A percentile compares a stretch with the other conserved stretches of the same genome.
These are phyloP conservation scores for Physcia stellaris DNA, from an alignment of 495 filamentous ascomycete genomes.

Conservation along the genomic window DNA sequence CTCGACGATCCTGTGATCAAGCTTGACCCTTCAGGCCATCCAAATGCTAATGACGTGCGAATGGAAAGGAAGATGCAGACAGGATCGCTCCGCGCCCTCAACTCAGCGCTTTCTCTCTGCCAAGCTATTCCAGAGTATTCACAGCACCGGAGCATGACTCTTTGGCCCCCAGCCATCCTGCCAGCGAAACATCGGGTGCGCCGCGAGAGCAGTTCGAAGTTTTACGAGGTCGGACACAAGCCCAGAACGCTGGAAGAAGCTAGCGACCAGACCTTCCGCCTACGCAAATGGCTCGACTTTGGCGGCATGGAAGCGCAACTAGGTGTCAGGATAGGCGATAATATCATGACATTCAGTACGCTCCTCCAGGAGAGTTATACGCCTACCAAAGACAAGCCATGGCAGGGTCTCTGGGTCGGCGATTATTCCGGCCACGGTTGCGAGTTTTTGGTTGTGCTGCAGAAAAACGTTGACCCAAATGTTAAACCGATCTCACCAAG, in stretches of 20 bases:
- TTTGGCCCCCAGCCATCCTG: conserved; percentile 68
- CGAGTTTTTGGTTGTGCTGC: conserved; percentile 71
- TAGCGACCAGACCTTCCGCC: conserved; percentile 52
- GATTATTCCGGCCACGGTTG: conserved; percentile 81
- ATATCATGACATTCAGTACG: conserved; percentile 62
- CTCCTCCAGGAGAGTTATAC: conserved; percentile 59
- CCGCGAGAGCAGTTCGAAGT: conserved; percentile 24
- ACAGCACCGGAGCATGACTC: conserved; percentile 23
- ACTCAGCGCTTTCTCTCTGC: conserved; percentile 30
- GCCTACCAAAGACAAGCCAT: conserved; percentile 66
- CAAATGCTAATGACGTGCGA: conserved; percentile 11
- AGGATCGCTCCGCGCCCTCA: conserved; percentile 29
- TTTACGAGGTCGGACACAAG: conserved; percentile 26
- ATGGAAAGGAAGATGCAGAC: conserved; percentile 42
- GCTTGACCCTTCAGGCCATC: conserved; percentile 23
- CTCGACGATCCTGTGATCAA: conserved; percentile 56
- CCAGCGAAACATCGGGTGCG: conserved; percentile 45
- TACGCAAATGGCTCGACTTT: conserved; percentile 59
- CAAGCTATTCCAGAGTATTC: conserved; percentile 27
- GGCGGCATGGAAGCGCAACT: conserved; percentile 17
- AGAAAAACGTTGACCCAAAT: conserved; percentile 36
- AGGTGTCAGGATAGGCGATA: conserved; percentile 41
- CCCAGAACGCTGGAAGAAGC: conserved; percentile 35
- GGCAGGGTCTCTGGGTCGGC: conserved; percentile 81
- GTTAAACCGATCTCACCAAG: conserved; percentile 5